Conservation (phyloP, 176 grass and related monocot genomes). For the Aegilops tauschii region DNA sequence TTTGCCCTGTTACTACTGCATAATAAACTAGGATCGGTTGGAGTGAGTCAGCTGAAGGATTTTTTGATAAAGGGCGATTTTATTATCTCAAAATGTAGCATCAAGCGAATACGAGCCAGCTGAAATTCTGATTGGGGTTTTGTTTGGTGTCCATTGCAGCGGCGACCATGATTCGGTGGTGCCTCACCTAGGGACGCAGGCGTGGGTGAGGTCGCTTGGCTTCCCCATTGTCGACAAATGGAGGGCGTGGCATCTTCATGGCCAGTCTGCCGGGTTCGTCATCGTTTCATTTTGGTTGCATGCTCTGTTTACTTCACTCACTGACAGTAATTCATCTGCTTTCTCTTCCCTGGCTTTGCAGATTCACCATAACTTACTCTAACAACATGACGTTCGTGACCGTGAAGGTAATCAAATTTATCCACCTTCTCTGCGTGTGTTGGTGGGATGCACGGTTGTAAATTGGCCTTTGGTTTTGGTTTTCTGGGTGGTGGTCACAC, state of each 20-base stretch:
- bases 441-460: no score
- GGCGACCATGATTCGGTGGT: slow-evolving; percentile 47
- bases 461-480: no score
- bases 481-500: slow-evolving; percentile 26
- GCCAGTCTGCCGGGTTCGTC: slow-evolving; percentile 45
- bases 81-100: no score
- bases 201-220: slow-evolving; percentile 54
- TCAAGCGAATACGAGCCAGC: no score
- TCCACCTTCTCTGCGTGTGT: not conserved
- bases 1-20: not conserved
- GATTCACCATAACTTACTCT: slow-evolving; percentile 29
- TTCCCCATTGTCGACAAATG: slow-evolving; percentile 33
- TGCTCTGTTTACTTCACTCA: not conserved
- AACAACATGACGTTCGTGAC: slow-evolving; percentile 48
- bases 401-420: slow-evolving; percentile 1
- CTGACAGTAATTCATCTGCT: not conserved
- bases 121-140: no score
- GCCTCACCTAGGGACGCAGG: slow-evolving; percentile 47
- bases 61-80: no score
- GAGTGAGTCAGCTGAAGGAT: no score
- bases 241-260: slow-evolving; percentile 53
- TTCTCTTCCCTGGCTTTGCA: not conserved
- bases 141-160: not conserved
- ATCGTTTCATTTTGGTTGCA: not conserved
- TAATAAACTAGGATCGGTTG: not conserved